phyloP scores from a whole-genome alignment of 306 rosid genomes.

The Cucurbita argyrosperma region DNA sequence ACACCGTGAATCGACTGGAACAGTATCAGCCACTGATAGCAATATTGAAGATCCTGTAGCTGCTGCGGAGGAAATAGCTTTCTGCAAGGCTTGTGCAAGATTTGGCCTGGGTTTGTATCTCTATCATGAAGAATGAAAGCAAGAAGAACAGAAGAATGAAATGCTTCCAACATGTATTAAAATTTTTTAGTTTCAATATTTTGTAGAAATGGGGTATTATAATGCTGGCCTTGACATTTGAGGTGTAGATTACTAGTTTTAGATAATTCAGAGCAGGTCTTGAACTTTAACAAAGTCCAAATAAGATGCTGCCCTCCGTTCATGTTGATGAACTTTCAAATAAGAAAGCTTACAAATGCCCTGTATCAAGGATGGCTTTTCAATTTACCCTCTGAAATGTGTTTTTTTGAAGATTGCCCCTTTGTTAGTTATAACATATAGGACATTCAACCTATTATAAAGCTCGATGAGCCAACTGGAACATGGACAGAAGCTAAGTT shows the following conservation, averaged over 20 bases:
- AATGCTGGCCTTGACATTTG: neutral
- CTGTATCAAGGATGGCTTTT: neutral
- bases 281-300: neutral
- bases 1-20: slow-evolving; percentile 87
- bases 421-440: neutral
- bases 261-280: neutral
- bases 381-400: neutral
- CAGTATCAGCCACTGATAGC: slow-evolving; percentile 39
- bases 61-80: slow-evolving; percentile 92
- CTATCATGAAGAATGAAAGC: slow-evolving; percentile 58
- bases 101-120: slow-evolving; percentile 94
- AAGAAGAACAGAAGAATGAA: neutral
- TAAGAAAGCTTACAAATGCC: neutral
- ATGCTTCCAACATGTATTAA: neutral
- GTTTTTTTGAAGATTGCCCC: neutral
- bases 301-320: neutral
- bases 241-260: neutral
- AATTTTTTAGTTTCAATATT: neutral
- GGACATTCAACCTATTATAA: too few relatives aligned
- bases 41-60: slow-evolving; percentile 64
- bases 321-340: neutral
- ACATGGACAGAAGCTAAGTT: too few relatives aligned
- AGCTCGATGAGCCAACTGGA: neutral
- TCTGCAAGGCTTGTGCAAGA: slow-evolving; percentile 93
- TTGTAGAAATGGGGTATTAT: neutral